Base-by-base conservation (phyloP, 345 rosid species). In the Sonneratia caseolaris region DNA sequence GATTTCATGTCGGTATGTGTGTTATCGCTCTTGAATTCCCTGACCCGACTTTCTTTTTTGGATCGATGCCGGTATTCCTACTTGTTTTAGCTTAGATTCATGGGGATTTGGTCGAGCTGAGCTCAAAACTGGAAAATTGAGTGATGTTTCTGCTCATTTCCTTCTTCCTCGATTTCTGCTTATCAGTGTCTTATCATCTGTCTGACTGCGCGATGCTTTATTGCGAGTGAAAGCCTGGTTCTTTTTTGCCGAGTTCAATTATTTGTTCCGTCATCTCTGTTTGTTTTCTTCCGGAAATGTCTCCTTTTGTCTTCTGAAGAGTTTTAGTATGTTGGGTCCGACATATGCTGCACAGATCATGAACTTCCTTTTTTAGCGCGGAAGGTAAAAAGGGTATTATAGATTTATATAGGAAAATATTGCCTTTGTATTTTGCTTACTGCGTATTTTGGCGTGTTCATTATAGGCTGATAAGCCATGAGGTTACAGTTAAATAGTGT, bases 1-100 rank as follows among this genome's bases (percentile, higher is more conserved):
- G 74, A 64, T 62, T 71, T 71, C 74, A 71, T 71, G 74, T 62
- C 74, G 74, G 74, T 71, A 71, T 55, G 74, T 71, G 61, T 55
- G 68, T 27, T 21, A 62, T 43, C 42, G 68, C 59, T 53, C 24
- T 18, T 18, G 59, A 19, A 53, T 53, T 53, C 22, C 59, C 24
- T 47, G 59, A 53, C 59, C 59, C 59, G 9, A 53, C 51, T 53
- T 53, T 53, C 59, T 21, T 21, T 53, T 16, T 61, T 64, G 24
- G 68, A 24, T 61, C 24, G 69, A 42, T 71, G 36, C 74, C 36
- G 27, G 36, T 53, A 21, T 18, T 53, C 22, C 1, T 53, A 53
- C 59, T 3, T 21, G 59, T 53, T 53, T 53, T 53, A 21, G 59
- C 59, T 53, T n/a, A 18, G 16, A 53, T 53, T 53, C 7, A 48